Evolutionary conservation across 805 yeast species (phyloP), one percentile per base, ranked within the genome.

Genomic region (Hanseniaspora pseudoguilliermondii): DNA sequence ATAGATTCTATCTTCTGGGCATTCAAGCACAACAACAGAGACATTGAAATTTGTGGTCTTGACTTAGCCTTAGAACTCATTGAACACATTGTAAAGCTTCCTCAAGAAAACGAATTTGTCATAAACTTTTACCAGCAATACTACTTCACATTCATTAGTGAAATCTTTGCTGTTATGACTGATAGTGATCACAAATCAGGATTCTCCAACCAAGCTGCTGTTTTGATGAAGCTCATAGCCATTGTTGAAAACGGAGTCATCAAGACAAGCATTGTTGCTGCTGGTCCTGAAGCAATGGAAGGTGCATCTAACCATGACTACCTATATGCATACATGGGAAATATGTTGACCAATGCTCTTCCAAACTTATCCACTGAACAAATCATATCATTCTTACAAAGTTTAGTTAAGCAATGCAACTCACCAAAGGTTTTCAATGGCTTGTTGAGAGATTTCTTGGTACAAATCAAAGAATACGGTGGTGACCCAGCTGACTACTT

Each of bases 121-220:
- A 79, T 82, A 63, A 90, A 86, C 25, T 93, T 93, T 66, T 93
- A 86, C 74, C 82, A 84, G 67, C 88, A 83, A 66, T 93, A 84
- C 67, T 90, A 85, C 69, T 85, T 88, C 76, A 84, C 87, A 52
- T 88, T 93, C 57, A 77, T 93, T 59, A 82, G 93, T 57, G 99
- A 93, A 68, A 85, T 95, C 1, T 93, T 93, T 67, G 86, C 79
- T 64, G 97, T 93, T 35, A 76, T 93, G 57, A 93, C 98, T 2
- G 97, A 93, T 69, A 83, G 96, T 9, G 99, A 93, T 70, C 99
- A 93, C 71, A 91, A 93, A 72, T 87, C 97, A 29, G 97, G 97
- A 1, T 93, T 93, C 74, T 80, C 84, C 59, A 78, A 82, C 62
- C 99, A 93, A 72, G 77, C 95, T 8, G 84, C 85, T 65, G 75